Evolutionary conservation across 1,139 yeast species (phyloP).

Genomic region (Sugiyamaella sp.): DNA sequence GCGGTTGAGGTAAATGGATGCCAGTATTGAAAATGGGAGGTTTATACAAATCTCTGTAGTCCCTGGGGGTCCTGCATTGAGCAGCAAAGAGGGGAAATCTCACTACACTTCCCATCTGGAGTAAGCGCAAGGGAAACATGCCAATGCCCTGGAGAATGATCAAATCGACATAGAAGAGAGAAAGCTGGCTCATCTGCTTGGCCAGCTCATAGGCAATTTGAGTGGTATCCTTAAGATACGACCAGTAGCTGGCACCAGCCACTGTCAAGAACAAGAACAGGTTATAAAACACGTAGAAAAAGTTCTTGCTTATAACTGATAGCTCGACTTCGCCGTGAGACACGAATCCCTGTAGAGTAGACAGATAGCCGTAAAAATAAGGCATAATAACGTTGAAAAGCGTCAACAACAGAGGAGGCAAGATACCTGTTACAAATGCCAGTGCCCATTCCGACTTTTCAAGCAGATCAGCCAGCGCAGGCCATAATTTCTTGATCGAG

Average conservation of each 20-base stretch:
- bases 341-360: slow-evolving; percentile 71
- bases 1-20: slow-evolving; percentile 77
- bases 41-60: slow-evolving; percentile 65
- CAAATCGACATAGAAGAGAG: slow-evolving; percentile 80
- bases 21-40: slow-evolving; percentile 86
- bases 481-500: slow-evolving; percentile 71
- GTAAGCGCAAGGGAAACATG: slow-evolving; percentile 75
- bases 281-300: slow-evolving; percentile 81
- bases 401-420: slow-evolving; percentile 78
- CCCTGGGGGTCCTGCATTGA: slow-evolving; percentile 67
- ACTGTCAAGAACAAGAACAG: slow-evolving; percentile 81
- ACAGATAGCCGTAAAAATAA: slow-evolving; percentile 69
- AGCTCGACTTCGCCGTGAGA: slow-evolving; percentile 83
- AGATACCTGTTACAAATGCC: slow-evolving; percentile 72
- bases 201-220: slow-evolving; percentile 80
- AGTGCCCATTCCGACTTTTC: slow-evolving; percentile 59
- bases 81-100: slow-evolving; percentile 62
- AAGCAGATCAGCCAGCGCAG: slow-evolving; percentile 66
- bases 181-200: slow-evolving; percentile 64
- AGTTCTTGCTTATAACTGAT: slow-evolving; percentile 76
- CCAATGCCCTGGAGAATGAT: slow-evolving; percentile 83
- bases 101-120: slow-evolving; percentile 67
- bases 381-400: slow-evolving; percentile 73
- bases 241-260: slow-evolving; percentile 65
- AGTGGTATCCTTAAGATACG: slow-evolving; percentile 73